These are phyloP conservation scores for Ettlia oleoabundans DNA, from an alignment of 139 green algal species.

Conservation along the genomic window DNA sequence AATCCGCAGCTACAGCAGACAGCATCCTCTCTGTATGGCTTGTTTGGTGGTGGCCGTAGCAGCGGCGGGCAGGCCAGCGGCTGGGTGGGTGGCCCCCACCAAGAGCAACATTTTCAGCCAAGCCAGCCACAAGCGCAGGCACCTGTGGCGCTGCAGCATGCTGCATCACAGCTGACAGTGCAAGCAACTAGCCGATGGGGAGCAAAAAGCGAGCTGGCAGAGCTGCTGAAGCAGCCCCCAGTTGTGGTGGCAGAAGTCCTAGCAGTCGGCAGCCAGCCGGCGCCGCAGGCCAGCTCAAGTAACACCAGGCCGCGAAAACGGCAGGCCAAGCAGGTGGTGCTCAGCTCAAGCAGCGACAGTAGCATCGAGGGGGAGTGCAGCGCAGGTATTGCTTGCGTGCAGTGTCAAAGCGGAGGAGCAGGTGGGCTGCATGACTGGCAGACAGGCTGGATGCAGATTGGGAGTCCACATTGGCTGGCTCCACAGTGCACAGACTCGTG, in stretches of 20 bases:
- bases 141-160: background rate
- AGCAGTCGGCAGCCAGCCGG: background rate
- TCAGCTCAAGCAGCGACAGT: background rate
- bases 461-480: too few relatives aligned
- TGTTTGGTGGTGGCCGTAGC: slow-evolving; percentile 6
- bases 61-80: background rate
- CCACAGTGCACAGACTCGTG: too few relatives aligned
- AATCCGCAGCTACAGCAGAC: background rate
- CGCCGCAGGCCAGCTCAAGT: background rate
- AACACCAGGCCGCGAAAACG: background rate
- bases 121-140: background rate
- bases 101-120: background rate
- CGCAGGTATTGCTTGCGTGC: background rate
- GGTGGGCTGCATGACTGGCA: too few relatives aligned
- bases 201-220: background rate
- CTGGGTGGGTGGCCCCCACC: background rate
- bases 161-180: background rate
- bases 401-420: too few relatives aligned
- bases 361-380: background rate
- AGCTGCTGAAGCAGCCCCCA: background rate
- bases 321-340: background rate
- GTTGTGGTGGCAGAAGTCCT: background rate
- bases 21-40: background rate
- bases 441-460: too few relatives aligned
- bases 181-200: background rate